Evolutionary conservation across 2,329 filamentous ascomycete species (phyloP).

Genomic region (Harringtonia aguacate): DNA sequence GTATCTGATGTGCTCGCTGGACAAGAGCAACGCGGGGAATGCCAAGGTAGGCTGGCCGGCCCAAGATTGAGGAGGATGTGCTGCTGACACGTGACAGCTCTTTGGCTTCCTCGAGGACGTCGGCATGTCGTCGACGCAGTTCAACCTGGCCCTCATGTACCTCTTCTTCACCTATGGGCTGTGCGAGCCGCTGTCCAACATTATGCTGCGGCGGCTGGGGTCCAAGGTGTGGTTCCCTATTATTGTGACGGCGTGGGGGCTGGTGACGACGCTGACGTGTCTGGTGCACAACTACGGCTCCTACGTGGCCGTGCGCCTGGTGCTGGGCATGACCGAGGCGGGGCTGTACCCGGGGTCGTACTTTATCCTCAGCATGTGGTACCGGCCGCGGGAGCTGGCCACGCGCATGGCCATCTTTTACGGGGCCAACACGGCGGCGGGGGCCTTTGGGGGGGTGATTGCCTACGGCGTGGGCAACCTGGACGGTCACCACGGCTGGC

Average conservation of each 20-base stretch:
- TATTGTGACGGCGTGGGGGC: slow-evolving; percentile 42
- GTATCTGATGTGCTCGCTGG: too few species aligned
- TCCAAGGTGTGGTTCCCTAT: slow-evolving; percentile 7
- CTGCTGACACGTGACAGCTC: too few species aligned
- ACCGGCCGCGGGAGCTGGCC: slow-evolving; percentile 12
- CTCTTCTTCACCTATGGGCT: slow-evolving; percentile 4
- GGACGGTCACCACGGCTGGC: slow-evolving; percentile 35
- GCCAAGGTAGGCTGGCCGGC: too few species aligned
- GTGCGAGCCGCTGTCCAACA: slow-evolving; percentile 1
- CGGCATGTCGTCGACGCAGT: slow-evolving; percentile 50
- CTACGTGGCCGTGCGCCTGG: slow-evolving; percentile 54
- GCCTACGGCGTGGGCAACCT: slow-evolving; percentile 43
- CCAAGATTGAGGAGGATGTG: too few species aligned
- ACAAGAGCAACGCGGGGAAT: too few species aligned
- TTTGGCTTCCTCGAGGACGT: too few species aligned
- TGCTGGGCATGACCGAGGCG: slow-evolving; percentile 59
- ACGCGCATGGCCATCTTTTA: slow-evolving; percentile 13
- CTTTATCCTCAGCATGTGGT: slow-evolving; percentile 13
- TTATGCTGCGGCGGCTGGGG: slow-evolving; percentile 1
- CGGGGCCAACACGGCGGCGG: slow-evolving; percentile 11
- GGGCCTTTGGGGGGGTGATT: slow-evolving; percentile 9
- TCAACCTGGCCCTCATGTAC: slow-evolving; percentile 7
- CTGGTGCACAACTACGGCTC: slow-evolving; percentile 54
- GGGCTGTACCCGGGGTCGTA: slow-evolving; percentile 58
- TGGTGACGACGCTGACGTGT: slow-evolving; percentile 58